phyloP scores from a whole-genome alignment of 83 land plant species.

The Larix sibirica region DNA sequence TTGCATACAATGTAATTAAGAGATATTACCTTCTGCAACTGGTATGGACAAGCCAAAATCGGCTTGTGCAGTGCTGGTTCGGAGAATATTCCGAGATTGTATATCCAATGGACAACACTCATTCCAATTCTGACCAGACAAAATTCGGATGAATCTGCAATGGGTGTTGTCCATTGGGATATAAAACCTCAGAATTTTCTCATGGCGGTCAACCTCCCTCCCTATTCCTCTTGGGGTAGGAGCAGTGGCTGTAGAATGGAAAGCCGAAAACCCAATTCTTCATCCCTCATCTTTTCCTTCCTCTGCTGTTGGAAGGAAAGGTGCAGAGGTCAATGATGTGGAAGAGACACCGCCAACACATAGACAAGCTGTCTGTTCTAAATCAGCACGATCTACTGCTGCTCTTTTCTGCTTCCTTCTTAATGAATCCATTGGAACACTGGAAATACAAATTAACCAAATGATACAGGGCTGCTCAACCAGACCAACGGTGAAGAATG shows the following conservation, averaged over 20 bases:
- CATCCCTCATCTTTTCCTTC: too few species aligned
- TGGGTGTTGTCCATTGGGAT: too few species aligned
- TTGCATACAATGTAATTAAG: neutral
- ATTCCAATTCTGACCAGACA: constrained; percentile 41
- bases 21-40: constrained; percentile 47
- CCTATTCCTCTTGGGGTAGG: constrained; percentile 40
- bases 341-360: too few species aligned
- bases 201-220: constrained; percentile 40
- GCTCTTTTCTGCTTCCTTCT: neutral
- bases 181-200: too few species aligned
- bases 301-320: neutral
- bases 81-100: constrained; percentile 24
- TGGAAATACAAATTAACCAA: neutral
- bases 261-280: neutral
- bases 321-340: too few species aligned
- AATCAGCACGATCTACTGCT: too few species aligned
- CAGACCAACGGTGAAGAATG: neutral
- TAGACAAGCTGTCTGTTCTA: neutral
- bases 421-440: constrained; percentile 7
- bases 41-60: constrained; percentile 72
- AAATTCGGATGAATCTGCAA: constrained; percentile 25
- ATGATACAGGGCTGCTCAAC: neutral
- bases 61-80: constrained; percentile 43
- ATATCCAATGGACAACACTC: too few species aligned
- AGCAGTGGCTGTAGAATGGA: neutral